phyloP scores from a whole-genome alignment of 805 yeast genomes.

The Sugiyamaella qingdaonensis region DNA sequence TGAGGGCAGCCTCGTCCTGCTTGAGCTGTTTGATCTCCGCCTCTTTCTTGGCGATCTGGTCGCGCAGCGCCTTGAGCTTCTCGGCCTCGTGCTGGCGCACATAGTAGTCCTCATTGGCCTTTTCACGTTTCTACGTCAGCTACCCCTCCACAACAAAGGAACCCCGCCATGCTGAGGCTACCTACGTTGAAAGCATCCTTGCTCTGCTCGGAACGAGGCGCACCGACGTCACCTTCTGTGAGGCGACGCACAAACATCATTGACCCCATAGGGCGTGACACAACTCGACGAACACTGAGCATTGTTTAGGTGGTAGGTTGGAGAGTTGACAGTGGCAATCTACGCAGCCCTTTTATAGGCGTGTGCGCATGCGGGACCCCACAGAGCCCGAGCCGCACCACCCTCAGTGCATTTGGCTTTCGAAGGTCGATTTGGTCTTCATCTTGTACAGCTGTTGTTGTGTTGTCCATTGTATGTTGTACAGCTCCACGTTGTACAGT shows the following conservation, averaged over 20 bases:
- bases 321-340: conserved; percentile 7
- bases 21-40: conserved; percentile 29
- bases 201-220: conserved; percentile 50
- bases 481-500: too few species aligned
- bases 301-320: background rate
- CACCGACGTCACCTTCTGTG: conserved; percentile 60
- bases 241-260: conserved; percentile 32
- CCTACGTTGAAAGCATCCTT: conserved; percentile 59
- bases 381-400: background rate
- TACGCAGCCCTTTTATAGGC: background rate
- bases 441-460: too few species aligned
- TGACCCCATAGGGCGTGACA: background rate
- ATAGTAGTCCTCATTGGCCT: conserved; percentile 82
- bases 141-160: background rate
- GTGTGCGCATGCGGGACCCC: background rate
- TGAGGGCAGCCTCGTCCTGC: conserved; percentile 27
- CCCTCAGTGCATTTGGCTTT: too few species aligned
- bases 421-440: too few species aligned
- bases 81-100: conserved; percentile 88
- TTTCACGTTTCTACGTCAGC: conserved; percentile 68
- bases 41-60: conserved; percentile 35
- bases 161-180: conserved; percentile 11
- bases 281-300: conserved; percentile 7
- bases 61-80: conserved; percentile 70
- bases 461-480: too few species aligned